Percentiles rank a stretch among this genome's conserved stretches.
Evolutionary conservation across 148 eudicot species (phyloP).

Genomic region (Suaeda aralocaspica): DNA sequence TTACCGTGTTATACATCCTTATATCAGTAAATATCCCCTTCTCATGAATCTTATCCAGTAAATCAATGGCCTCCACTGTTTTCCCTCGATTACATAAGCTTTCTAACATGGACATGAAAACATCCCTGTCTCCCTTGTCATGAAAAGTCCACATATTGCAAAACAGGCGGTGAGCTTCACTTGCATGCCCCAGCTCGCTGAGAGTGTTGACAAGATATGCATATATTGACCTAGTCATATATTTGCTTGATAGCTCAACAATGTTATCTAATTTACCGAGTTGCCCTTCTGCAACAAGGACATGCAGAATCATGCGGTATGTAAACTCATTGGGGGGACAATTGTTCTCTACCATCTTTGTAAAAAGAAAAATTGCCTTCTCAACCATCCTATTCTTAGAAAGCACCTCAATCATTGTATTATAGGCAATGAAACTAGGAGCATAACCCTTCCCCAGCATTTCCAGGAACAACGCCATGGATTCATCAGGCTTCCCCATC

Average conservation of each 20-base stretch:
- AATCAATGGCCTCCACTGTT: constrained; percentile 68
- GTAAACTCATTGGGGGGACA: constrained; percentile 90
- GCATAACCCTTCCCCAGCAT: constrained; percentile 64
- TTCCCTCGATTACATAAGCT: constrained; percentile 73
- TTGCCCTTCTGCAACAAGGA: constrained; percentile 70
- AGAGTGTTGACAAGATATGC: constrained; percentile 81
- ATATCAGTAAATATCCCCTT: constrained; percentile 68
- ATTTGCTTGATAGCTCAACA: constrained; percentile 61
- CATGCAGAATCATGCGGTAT: constrained; percentile 63
- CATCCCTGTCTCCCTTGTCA: constrained; percentile 84
- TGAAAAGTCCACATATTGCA: constrained; percentile 88
- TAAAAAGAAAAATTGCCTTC: constrained; percentile 60
- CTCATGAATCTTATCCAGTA: constrained; percentile 68
- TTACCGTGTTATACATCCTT: constrained; percentile 71
- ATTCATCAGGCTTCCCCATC: constrained; percentile 58
- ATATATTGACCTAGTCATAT: constrained; percentile 74
- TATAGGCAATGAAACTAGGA: constrained; percentile 72
- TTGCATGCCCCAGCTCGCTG: constrained; percentile 81
- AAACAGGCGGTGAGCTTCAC: constrained; percentile 84
- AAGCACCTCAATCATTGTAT: constrained; percentile 76
- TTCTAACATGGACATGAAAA: constrained; percentile 81
- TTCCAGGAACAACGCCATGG: constrained; percentile 64
- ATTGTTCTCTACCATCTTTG: constrained; percentile 72
- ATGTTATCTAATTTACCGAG: constrained; percentile 75
- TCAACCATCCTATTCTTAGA: constrained; percentile 64